These are phyloP conservation scores for Biscogniauxia sp. DNA, from an alignment of 2,329 filamentous ascomycete species.

Conservation along the genomic window DNA sequence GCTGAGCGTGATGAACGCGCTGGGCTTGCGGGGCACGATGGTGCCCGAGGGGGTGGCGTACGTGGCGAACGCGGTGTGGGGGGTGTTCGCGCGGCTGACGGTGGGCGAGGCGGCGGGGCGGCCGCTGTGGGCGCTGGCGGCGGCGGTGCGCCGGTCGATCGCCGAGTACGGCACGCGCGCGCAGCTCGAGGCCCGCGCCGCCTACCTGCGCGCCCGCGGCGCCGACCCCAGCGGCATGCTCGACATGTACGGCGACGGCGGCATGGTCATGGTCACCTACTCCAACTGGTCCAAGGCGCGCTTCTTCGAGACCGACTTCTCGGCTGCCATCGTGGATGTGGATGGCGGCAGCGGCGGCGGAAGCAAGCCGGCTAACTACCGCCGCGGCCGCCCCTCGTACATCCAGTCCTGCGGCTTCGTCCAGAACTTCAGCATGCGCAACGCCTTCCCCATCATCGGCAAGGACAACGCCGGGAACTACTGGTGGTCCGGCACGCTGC, in stretches of 20 bases:
- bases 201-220: conserved; percentile 6
- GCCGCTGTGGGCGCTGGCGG: conserved; percentile 12
- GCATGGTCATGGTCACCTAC: conserved; percentile 27
- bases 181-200: conserved; percentile 19
- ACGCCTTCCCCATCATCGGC: conserved; percentile 23
- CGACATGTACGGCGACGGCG: conserved; percentile 20
- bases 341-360: neutral
- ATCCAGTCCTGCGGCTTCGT: conserved; percentile 18
- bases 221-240: conserved; percentile 5
- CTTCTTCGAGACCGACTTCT: conserved; percentile 38
- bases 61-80: conserved; percentile 19
- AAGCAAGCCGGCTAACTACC: conserved; percentile 10
- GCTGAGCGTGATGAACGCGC: conserved; percentile 38
- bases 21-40: conserved; percentile 35
- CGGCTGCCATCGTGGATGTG: conserved; percentile 23
- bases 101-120: conserved; percentile 20
- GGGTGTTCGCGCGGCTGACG: conserved; percentile 21
- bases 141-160: neutral
- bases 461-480: conserved; percentile 25
- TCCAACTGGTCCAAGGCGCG: conserved; percentile 36
- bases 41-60: conserved; percentile 26
- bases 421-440: conserved; percentile 12
- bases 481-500: conserved; percentile 22
- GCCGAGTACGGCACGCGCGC: neutral
- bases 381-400: conserved; percentile 17